phyloP scores from a whole-genome alignment of 768 basidiomycete genomes.

The Boletus sp. region DNA sequence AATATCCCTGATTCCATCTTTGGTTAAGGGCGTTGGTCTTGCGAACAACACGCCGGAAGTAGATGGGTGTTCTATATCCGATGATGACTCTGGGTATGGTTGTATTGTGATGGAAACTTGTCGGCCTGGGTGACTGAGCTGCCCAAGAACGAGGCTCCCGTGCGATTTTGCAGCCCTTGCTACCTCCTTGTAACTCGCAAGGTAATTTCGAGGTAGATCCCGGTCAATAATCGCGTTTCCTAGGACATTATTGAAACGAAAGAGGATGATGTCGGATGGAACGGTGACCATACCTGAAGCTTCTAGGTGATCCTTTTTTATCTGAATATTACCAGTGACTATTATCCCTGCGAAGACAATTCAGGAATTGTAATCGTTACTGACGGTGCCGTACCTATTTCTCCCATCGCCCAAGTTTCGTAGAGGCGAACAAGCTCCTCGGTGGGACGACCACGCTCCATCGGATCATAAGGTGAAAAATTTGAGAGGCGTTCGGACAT shows the following conservation, averaged over 20 bases:
- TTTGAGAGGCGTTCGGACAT: constrained; percentile 38
- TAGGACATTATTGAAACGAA: constrained; percentile 4
- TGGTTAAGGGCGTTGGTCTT: constrained; percentile 39
- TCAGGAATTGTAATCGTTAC: not conserved
- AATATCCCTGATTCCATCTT: constrained; percentile 49
- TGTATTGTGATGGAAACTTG: constrained; percentile 36
- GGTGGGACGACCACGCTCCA: constrained; percentile 30
- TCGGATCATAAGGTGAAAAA: constrained; percentile 30
- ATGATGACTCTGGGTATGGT: constrained; percentile 34
- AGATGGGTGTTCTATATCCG: constrained; percentile 36
- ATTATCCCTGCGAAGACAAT: constrained; percentile 26
- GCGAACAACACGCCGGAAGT: constrained; percentile 32
- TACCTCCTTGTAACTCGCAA: constrained; percentile 21
- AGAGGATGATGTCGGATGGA: not conserved
- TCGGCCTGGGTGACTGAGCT: constrained; percentile 34
- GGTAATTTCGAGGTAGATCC: constrained; percentile 25
- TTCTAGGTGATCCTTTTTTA: constrained; percentile 35
- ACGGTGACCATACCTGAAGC: constrained; percentile 26
- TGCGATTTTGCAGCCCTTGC: constrained; percentile 32
- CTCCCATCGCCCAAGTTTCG: constrained; percentile 34
- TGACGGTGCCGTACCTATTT: constrained; percentile 23
- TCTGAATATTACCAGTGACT: constrained; percentile 34
- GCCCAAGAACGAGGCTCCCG: constrained; percentile 33
- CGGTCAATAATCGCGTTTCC: constrained; percentile 34
- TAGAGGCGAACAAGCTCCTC: constrained; percentile 35